Base-by-base conservation (phyloP, 495 filamentous ascomycete genomes). In the Neurospora africana region DNA sequence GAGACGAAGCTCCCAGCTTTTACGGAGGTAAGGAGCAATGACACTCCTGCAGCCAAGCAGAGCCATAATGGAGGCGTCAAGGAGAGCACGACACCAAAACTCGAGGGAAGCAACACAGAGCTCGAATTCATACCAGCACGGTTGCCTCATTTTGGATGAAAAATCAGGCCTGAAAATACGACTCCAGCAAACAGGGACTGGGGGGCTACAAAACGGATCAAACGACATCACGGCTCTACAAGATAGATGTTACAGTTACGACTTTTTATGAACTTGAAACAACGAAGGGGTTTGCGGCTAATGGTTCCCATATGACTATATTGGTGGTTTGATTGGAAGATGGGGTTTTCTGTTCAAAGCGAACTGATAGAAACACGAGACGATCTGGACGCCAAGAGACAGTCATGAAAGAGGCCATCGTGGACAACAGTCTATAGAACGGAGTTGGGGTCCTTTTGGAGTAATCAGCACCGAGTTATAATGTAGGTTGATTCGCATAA, bases 111-210 rank as follows among this genome's bases (percentile, higher is more conserved):
- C 13, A 44, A 17, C 27, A n/a, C 65, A 27, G 23, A 37, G 3
- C 19, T 61, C 36, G 40, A 71, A 0, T 82, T 82, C 69, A 68
- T 82, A 23, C 81, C 81, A 0, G 81, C 81, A 13, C 70, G 78
- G 41, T 68, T 82, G 33, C 81, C 81, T 33, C 77, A 76, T 53
- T 82, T 82, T 74, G 70, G 74, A 17, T 81, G 71, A 61, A 19
- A 19, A 7, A 27, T 15, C 27, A 65, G 2, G 27, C 53, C 27
- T 27, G 7, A 30, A 4, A 30, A 33, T 19, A 1, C 15, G 23
- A 33, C 6, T 15, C 27, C 53, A 15, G 23, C 3, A 19, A 33
- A 65, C 53, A 19, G 2, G 30, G 2, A 9, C 53, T 9, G 27
- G 30, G 27, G 53, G 1, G 30, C 15, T 65, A 58, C 11, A 13